Evolutionary conservation across 2,329 filamentous ascomycete species (phyloP), one percentile per base, ranked within the genome.

Genomic region (Rhytidhysteron rufulum): DNA sequence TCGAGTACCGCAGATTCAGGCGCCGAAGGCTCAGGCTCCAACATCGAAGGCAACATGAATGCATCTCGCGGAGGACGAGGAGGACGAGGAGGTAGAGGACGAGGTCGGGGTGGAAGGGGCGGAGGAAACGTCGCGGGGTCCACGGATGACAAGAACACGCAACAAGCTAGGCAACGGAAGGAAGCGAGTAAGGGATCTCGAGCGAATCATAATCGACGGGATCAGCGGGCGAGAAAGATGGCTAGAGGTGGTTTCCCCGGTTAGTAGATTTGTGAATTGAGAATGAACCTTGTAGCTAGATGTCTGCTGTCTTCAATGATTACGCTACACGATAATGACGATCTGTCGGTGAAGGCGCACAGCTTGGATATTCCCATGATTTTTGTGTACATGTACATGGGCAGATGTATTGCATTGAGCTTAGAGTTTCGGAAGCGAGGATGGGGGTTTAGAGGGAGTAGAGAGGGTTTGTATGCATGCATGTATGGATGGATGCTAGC

Each of bases 201-300:
- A 45, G 89, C 88, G 22, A 95, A 95, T 59, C 89, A 95, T 61
- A 93, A 88, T 63, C 79, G 90, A 19, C 78, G 88, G 36, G 86
- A 94, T 58, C 76, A 79, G 53, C 66, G 78, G 42, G 79, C 77
- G 33, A 78, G 68, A 58, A 82, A 82, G 63, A 78, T 82, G 69
- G 78, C 78, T 3, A 69, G 77, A 45, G 78, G 72, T 37, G 78
- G 78, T 2, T 69, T 74, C 45, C 41, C 70, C 9, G 70, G 68
- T 6, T 72, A 52, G 43, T 22, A 5, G 30, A 24, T 17, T 33
- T n/a, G n/a, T n/a, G n/a, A n/a, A n/a, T n/a, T n/a, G n/a, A n/a
- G n/a, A n/a, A n/a, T n/a, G n/a, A n/a, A n/a, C n/a, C n/a, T n/a
- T n/a, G n/a, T n/a, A n/a, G n/a, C n/a, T n/a, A n/a, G n/a, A n/a